Percentiles rank a stretch among this genome's conserved stretches.
phyloP scores from a whole-genome alignment of 2,329 filamentous ascomycete genomes.

The Ceratocystiopsis sp. region DNA sequence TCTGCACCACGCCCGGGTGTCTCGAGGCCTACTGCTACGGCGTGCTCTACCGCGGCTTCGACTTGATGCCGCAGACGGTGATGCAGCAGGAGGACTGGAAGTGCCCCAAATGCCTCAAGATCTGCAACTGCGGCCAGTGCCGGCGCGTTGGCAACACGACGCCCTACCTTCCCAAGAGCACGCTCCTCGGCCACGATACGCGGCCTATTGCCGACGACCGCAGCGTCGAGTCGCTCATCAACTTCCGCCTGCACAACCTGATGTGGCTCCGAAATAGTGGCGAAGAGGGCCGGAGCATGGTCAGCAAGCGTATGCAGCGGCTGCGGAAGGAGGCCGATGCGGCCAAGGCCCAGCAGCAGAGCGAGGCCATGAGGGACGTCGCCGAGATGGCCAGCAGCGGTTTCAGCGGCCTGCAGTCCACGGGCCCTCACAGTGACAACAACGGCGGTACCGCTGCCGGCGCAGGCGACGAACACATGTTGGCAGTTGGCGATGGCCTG shows the following conservation, averaged over 20 bases:
- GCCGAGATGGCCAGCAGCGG: background rate
- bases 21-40: constrained; percentile 76
- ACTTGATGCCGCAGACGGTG: constrained; percentile 67
- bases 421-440: too few relatives aligned
- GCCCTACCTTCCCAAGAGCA: constrained; percentile 76
- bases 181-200: constrained; percentile 79
- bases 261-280: constrained; percentile 54
- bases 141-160: constrained; percentile 46
- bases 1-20: constrained; percentile 56
- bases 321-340: constrained; percentile 38
- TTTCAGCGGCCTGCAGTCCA: background rate
- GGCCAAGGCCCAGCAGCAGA: constrained; percentile 33
- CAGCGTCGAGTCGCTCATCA: constrained; percentile 77
- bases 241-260: constrained; percentile 79
- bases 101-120: constrained; percentile 70
- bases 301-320: constrained; percentile 39
- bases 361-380: constrained; percentile 4
- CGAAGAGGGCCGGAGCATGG: constrained; percentile 38
- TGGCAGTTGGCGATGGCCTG: background rate
- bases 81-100: constrained; percentile 73
- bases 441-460: constrained; percentile 3
- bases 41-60: constrained; percentile 79
- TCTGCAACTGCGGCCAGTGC: constrained; percentile 77
- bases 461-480: constrained; percentile 17
- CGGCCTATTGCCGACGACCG: constrained; percentile 77